A percentile compares a stretch with the other conserved stretches of the same genome.
These are phyloP conservation scores for Pythium insidiosum DNA, from an alignment of 352 stramenopile genomes.

Conservation along the genomic window DNA sequence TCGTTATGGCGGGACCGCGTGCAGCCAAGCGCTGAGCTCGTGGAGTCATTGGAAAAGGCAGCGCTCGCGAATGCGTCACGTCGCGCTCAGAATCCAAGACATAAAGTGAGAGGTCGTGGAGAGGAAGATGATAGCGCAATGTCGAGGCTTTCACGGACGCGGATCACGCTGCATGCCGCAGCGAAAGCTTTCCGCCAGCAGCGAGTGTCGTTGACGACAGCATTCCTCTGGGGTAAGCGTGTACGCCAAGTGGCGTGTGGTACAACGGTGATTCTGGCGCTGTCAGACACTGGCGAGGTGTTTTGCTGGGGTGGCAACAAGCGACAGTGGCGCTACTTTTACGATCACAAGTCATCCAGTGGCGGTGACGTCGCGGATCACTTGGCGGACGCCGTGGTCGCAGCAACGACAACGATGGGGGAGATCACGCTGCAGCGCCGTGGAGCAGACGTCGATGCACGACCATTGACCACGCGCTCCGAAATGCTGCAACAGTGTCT, in stretches of 20 bases:
- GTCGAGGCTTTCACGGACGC: constrained; percentile 9
- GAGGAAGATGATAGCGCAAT: constrained; percentile 4
- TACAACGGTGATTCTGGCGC: constrained; percentile 38
- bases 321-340: constrained; percentile 64
- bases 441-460: too few species aligned
- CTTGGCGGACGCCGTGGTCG: too few species aligned
- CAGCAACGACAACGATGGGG: too few species aligned
- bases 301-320: constrained; percentile 77
- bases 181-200: constrained; percentile 34
- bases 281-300: constrained; percentile 60
- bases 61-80: too few species aligned
- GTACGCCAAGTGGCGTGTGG: constrained; percentile 46
- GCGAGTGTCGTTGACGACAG: constrained; percentile 53
- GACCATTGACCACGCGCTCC: constrained; percentile 36
- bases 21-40: constrained; percentile 19
- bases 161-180: constrained; percentile 30
- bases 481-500: constrained; percentile 57
- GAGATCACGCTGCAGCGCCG: too few species aligned
- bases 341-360: too few species aligned
- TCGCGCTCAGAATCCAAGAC: too few species aligned
- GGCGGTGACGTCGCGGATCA: too few species aligned
- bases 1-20: constrained; percentile 56
- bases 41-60: too few species aligned
- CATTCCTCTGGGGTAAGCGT: constrained; percentile 69
- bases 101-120: too few species aligned